Evolutionary conservation across 2,329 filamentous ascomycete species (phyloP).

Genomic region (Xylariomycetidae sp.): DNA sequence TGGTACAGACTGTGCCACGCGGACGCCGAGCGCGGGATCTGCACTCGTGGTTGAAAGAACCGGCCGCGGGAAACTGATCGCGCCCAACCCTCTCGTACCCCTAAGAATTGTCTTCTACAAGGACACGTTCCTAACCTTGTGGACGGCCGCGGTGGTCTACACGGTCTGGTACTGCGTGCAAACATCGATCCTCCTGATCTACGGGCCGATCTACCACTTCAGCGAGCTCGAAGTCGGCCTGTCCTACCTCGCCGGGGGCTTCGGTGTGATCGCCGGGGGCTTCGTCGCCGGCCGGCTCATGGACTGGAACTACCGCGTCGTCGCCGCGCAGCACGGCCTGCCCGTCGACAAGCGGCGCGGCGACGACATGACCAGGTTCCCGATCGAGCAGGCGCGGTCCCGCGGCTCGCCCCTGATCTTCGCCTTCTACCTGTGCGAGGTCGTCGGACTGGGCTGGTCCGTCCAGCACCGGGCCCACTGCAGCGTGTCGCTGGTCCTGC

Average conservation of each 20-base stretch:
- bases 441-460: slow-evolving; percentile 6
- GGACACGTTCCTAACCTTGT: too few species aligned
- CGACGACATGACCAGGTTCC: slow-evolving; percentile 8
- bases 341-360: too few species aligned
- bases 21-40: slow-evolving; percentile 4
- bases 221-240: slow-evolving; percentile 6
- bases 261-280: slow-evolving; percentile 6
- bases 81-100: neutral
- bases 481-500: slow-evolving; percentile 3
- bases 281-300: slow-evolving; percentile 6
- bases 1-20: neutral
- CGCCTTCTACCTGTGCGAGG: slow-evolving; percentile 1
- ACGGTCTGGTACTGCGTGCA: slow-evolving; percentile 7
- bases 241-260: slow-evolving; percentile 2
- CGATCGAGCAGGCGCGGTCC: slow-evolving; percentile 4
- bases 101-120: slow-evolving; percentile 1
- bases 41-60: slow-evolving; percentile 2
- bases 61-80: too few species aligned
- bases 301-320: slow-evolving; percentile 4
- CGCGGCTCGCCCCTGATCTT: neutral
- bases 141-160: too few species aligned
- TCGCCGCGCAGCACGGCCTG: slow-evolving; percentile 1
- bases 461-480: slow-evolving; percentile 3
- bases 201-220: slow-evolving; percentile 4
- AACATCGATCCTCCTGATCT: slow-evolving; percentile 6